These are phyloP conservation scores for Immersiporthe knoxdaviesiana DNA, from an alignment of 2,329 filamentous ascomycete genomes.

Conservation along the genomic window DNA sequence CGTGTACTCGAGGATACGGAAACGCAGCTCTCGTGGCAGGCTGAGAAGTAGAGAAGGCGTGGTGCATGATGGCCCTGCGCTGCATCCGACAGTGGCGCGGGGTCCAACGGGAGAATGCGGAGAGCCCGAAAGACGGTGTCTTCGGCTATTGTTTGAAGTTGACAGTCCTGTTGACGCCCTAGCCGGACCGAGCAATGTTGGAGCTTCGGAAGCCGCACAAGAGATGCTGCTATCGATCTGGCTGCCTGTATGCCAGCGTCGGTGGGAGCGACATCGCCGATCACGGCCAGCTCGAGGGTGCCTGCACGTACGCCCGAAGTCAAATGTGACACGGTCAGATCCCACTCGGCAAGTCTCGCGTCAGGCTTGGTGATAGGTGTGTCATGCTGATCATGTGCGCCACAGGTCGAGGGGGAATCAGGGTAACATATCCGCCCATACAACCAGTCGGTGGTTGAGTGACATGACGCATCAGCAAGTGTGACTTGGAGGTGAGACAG, in stretches of 20 bases:
- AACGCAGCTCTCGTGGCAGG: conserved; percentile 29
- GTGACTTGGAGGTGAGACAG: conserved; percentile 27
- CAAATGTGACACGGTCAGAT: conserved; percentile 4
- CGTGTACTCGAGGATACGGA: conserved; percentile 27
- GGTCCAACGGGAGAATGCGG: not conserved
- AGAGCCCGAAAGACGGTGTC: conserved; percentile 20
- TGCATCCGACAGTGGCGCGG: not conserved
- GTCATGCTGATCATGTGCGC: conserved; percentile 5
- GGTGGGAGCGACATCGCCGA: conserved; percentile 25
- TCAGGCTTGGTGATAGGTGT: conserved; percentile 3
- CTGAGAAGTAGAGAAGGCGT: not conserved
- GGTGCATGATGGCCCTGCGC: not conserved
- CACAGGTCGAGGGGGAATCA: too few species aligned
- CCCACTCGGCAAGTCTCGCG: conserved; percentile 22
- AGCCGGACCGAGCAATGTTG: conserved; percentile 28
- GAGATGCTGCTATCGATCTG: conserved; percentile 7
- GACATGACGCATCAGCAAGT: conserved; percentile 23
- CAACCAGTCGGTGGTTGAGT: not conserved
- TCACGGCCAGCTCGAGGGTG: conserved; percentile 21
- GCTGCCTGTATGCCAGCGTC: conserved; percentile 1
- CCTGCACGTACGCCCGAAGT: conserved; percentile 8
- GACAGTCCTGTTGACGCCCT: not conserved
- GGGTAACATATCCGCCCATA: not conserved
- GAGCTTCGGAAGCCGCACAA: conserved; percentile 22
- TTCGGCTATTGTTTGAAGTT: conserved; percentile 26